These are phyloP conservation scores for Candolleomyces efflorescens DNA, from an alignment of 768 basidiomycete species.

Conservation along the genomic window DNA sequence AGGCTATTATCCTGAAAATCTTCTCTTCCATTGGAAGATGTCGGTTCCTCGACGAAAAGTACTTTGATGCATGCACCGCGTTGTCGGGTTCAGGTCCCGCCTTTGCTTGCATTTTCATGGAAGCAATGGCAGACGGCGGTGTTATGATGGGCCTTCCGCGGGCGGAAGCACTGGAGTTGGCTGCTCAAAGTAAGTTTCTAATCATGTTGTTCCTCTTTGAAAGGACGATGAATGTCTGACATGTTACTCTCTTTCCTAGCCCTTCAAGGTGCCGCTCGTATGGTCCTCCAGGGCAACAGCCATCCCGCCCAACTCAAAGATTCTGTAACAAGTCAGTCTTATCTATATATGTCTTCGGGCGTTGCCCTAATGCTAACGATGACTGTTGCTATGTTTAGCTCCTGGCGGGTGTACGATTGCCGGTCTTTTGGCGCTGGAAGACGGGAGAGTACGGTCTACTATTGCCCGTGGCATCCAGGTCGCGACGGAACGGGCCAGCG, in stretches of 20 bases:
- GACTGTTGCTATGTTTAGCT: slow-evolving; percentile 46
- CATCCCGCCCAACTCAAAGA: slow-evolving; percentile 98
- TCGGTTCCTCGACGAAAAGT: slow-evolving; percentile 95
- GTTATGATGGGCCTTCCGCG: slow-evolving; percentile 99
- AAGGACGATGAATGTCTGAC: not conserved
- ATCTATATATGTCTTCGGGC: not conserved
- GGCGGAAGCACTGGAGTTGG: slow-evolving; percentile 89
- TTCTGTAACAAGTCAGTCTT: slow-evolving; percentile 84
- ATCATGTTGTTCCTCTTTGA: not conserved
- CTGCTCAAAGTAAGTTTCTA: slow-evolving; percentile 77
- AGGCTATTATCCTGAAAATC: slow-evolving; percentile 78
- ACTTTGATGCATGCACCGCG: slow-evolving; percentile 98
- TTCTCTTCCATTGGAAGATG: slow-evolving; percentile 97
- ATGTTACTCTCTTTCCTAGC: slow-evolving; percentile 44
- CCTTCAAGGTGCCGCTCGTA: slow-evolving; percentile 92
- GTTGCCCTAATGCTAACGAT: not conserved
- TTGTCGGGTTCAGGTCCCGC: slow-evolving; percentile 95
- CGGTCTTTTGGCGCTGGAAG: slow-evolving; percentile 91
- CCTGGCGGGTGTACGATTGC: slow-evolving; percentile 99
- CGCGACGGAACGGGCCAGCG: slow-evolving; percentile 85
- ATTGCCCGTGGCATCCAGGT: slow-evolving; percentile 94
- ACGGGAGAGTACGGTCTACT: slow-evolving; percentile 88
- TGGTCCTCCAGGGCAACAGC: slow-evolving; percentile 83
- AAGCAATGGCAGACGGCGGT: slow-evolving; percentile 98
- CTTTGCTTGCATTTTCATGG: slow-evolving; percentile 93